Conservation (phyloP, 2,329 filamentous ascomycete genomes). For the Phaeoacremonium minimum region DNA sequence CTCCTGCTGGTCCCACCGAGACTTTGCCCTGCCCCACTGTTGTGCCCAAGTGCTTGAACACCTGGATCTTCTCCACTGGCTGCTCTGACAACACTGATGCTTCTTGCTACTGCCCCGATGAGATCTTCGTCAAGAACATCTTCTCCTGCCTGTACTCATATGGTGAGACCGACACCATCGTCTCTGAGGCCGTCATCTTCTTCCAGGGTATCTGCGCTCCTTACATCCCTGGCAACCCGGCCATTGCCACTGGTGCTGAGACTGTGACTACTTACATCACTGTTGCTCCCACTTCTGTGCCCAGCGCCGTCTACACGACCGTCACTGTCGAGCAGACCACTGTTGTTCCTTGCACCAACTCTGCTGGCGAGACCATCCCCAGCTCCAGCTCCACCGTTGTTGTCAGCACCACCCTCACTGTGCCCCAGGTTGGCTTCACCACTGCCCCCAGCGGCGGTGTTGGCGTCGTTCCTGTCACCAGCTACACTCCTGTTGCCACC, state of each 20-base stretch:
- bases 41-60: slow-evolving; percentile 87
- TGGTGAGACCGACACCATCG: slow-evolving; percentile 60
- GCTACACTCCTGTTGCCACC: slow-evolving; percentile 18
- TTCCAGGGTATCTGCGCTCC: slow-evolving; percentile 87
- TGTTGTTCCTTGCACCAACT: slow-evolving; percentile 43
- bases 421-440: slow-evolving; percentile 49
- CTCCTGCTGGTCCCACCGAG: slow-evolving; percentile 29
- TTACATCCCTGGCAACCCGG: slow-evolving; percentile 74
- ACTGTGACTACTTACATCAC: slow-evolving; percentile 58
- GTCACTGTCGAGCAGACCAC: slow-evolving; percentile 46
- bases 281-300: slow-evolving; percentile 36
- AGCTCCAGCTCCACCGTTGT: slow-evolving; percentile 44
- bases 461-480: slow-evolving; percentile 34
- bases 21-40: slow-evolving; percentile 61
- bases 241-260: slow-evolving; percentile 73
- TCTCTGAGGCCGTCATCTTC: slow-evolving; percentile 71
- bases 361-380: slow-evolving; percentile 39
- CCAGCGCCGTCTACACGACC: slow-evolving; percentile 38
- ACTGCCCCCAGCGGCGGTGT: slow-evolving; percentile 28
- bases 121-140: slow-evolving; percentile 71
- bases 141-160: slow-evolving; percentile 78
- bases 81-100: slow-evolving; percentile 83
- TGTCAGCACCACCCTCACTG: slow-evolving; percentile 42
- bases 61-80: slow-evolving; percentile 70
- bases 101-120: slow-evolving; percentile 81